A percentile compares a stretch with the other conserved stretches of the same genome.
Evolutionary conservation across 768 basidiomycete genomes (phyloP).

Genomic region (Mycena galericulata): DNA sequence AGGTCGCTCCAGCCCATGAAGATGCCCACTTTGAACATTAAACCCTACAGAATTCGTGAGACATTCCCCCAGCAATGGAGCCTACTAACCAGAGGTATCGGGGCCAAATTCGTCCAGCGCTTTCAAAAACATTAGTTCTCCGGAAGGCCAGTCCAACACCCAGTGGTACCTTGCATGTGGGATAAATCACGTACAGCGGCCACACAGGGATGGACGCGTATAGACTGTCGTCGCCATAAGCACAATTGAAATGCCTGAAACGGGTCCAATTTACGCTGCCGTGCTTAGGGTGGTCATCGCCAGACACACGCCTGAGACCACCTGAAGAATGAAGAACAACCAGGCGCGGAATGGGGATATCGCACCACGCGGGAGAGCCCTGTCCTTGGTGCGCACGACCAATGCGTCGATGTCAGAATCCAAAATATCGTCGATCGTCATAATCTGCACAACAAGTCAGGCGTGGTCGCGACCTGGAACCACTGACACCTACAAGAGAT

Average conservation of each 20-base stretch:
- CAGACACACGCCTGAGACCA: constrained; percentile 37
- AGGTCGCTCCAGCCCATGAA: constrained; percentile 48
- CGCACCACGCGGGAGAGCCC: constrained; percentile 43
- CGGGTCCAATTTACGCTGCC: constrained; percentile 31
- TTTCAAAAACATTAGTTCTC: constrained; percentile 3
- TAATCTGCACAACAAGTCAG: constrained; percentile 37
- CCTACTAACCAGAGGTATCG: constrained; percentile 41
- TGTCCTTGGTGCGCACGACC: constrained; percentile 42
- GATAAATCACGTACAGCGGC: constrained; percentile 48
- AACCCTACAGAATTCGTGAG: constrained; percentile 34
- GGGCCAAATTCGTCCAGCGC: constrained; percentile 46
- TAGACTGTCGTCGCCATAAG: constrained; percentile 26
- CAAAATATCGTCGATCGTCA: constrained; percentile 48
- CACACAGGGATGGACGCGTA: constrained; percentile 41
- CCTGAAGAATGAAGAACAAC: constrained; percentile 43
- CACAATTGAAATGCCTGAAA: not conserved
- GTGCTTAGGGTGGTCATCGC: constrained; percentile 36
- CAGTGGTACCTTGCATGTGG: constrained; percentile 45
- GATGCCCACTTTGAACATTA: constrained; percentile 45
- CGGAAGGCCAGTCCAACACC: no score
- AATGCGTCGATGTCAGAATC: constrained; percentile 44
- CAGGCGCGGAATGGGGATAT: constrained; percentile 43
- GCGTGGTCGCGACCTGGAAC: not conserved
- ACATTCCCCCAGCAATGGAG: not conserved
- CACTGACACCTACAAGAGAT: constrained; percentile 38